Evolutionary conservation across 192 early-diverging fungal genomes (phyloP).

Genomic region (Rhizoclosmatium globosum): DNA sequence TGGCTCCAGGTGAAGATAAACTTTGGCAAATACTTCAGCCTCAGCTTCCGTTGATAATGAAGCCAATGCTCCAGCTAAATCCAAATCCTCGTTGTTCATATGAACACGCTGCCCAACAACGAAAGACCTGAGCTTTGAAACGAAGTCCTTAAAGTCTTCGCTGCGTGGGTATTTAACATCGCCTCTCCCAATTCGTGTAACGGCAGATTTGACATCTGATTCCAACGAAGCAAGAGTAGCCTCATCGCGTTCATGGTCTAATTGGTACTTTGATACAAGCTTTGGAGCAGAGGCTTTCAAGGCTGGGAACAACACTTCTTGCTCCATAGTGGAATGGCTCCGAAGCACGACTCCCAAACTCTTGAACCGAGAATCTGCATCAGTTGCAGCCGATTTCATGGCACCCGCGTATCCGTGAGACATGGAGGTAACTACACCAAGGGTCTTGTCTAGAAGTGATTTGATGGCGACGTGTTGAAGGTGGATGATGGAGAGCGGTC

Average conservation of each 20-base stretch:
- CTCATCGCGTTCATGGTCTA: constrained; percentile 28
- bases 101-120: background rate
- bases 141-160: constrained; percentile 8
- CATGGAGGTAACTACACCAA: background rate
- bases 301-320: constrained; percentile 36
- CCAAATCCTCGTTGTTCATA: constrained; percentile 17
- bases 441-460: constrained; percentile 16
- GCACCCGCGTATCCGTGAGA: background rate
- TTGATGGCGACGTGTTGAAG: constrained; percentile 42
- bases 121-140: background rate
- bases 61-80: background rate
- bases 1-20: background rate
- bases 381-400: background rate
- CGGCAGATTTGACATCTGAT: background rate
- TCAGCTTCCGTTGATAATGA: background rate
- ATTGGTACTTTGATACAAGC: background rate
- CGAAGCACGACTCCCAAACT: background rate
- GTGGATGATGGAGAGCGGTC: constrained; percentile 3
- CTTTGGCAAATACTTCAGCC: background rate
- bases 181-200: background rate
- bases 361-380: background rate
- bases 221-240: background rate
- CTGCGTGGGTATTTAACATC: background rate
- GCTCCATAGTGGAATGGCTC: constrained; percentile 28
- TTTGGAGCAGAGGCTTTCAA: constrained; percentile 19